These are phyloP conservation scores for Maudiozyma serrabonitensis DNA, from an alignment of 805 yeast genomes.

Conservation along the genomic window DNA sequence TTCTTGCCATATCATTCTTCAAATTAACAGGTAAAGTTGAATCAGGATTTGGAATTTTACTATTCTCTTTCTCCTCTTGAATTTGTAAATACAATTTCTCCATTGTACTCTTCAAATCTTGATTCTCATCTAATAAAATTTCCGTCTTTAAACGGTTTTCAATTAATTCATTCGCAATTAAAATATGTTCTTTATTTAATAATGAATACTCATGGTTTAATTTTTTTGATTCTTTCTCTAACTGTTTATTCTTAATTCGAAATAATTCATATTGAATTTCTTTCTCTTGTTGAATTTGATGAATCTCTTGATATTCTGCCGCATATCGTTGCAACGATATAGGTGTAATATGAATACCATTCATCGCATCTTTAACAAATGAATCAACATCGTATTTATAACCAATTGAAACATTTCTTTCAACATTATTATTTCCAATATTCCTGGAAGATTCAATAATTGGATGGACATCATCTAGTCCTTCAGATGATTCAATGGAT, in stretches of 20 bases:
- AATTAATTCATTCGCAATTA: conserved; percentile 80
- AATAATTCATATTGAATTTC: conserved; percentile 55
- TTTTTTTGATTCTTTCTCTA: conserved; percentile 62
- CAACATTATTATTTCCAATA: not conserved
- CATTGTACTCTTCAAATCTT: conserved; percentile 43
- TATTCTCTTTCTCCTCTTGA: conserved; percentile 26
- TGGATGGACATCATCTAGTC: conserved; percentile 5
- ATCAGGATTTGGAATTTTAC: conserved; percentile 27
- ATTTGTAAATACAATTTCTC: conserved; percentile 36
- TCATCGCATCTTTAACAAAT: conserved; percentile 69
- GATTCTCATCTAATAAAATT: conserved; percentile 64
- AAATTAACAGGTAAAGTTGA: conserved; percentile 32
- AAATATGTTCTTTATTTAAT: conserved; percentile 74
- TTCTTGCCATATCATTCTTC: conserved; percentile 44
- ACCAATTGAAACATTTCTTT: conserved; percentile 8
- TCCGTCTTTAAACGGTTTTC: conserved; percentile 68
- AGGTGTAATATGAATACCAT: conserved; percentile 58
- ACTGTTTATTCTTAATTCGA: conserved; percentile 55
- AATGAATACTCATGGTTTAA: conserved; percentile 61
- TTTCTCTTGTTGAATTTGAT: conserved; percentile 54
- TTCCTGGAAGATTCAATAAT: too few relatives aligned
- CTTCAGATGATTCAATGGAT: not conserved
- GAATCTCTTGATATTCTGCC: conserved; percentile 68
- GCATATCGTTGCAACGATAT: conserved; percentile 59
- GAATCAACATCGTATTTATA: conserved; percentile 54